Evolutionary conservation across 331 rosid species (phyloP).

Genomic region (Spiraea crenata): DNA sequence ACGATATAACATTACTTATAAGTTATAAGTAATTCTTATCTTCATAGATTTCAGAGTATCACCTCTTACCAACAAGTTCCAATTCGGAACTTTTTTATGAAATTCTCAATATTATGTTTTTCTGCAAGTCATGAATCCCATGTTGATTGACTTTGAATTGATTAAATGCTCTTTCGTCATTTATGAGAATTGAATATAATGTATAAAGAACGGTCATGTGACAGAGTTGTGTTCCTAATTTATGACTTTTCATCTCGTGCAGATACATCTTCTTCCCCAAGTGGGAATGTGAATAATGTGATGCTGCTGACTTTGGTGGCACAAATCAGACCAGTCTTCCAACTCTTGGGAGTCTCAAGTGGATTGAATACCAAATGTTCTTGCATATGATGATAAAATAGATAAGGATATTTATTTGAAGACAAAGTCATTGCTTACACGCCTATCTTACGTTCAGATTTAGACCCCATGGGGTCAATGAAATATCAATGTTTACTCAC

Average conservation of each 20-base stretch:
- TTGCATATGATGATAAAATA: background rate
- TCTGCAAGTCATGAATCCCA: background rate
- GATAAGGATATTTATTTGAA: background rate
- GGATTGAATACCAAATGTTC: background rate
- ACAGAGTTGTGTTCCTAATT: background rate
- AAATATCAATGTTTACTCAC: background rate
- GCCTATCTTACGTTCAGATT: background rate
- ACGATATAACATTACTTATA: too few species aligned
- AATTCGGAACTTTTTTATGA: background rate
- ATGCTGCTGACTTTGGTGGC: constrained; percentile 12
- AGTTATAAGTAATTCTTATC: too few species aligned
- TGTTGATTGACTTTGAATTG: background rate
- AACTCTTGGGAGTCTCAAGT: background rate
- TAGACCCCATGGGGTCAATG: background rate
- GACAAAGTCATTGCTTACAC: constrained; percentile 6
- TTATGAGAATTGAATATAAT: too few species aligned
- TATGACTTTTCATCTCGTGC: background rate
- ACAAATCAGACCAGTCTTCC: background rate
- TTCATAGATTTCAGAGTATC: too few species aligned
- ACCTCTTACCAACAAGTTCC: too few species aligned
- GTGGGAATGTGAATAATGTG: too few species aligned
- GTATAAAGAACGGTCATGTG: background rate
- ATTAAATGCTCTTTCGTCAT: background rate
- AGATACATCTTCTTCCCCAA: background rate
- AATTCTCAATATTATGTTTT: background rate